phyloP scores from a whole-genome alignment of 179 eudicot species.

The Gypsophila paniculata region DNA sequence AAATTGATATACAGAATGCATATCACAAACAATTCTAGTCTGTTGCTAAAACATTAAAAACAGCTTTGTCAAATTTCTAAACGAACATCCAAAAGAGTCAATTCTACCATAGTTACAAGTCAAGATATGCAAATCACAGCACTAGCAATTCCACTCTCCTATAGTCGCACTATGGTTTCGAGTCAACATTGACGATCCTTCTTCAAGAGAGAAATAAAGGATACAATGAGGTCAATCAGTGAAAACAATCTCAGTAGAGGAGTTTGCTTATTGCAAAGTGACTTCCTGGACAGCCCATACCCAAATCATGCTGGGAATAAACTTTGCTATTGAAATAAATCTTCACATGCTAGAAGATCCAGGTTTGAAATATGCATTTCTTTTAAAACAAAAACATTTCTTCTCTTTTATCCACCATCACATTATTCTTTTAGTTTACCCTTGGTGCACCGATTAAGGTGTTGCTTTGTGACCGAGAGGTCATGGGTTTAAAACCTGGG shows the following conservation, averaged over 20 bases:
- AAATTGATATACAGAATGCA: not conserved
- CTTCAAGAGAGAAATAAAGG: not conserved
- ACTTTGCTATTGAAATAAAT: not conserved
- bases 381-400: not conserved
- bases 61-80: not conserved
- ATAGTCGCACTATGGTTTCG: not conserved
- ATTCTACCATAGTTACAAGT: not conserved
- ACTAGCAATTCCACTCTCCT: not conserved
- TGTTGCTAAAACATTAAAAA: too few relatives aligned
- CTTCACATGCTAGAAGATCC: not conserved
- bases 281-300: not conserved
- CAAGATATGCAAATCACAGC: not conserved
- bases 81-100: not conserved
- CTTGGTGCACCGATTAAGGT: too few relatives aligned
- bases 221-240: not conserved
- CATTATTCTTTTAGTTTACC: too few relatives aligned
- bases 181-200: not conserved
- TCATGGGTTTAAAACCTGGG: too few relatives aligned
- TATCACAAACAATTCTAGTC: not conserved
- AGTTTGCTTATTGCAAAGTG: not conserved
- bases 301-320: not conserved
- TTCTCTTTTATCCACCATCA: too few relatives aligned
- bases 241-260: not conserved
- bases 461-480: too few relatives aligned
- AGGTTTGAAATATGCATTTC: not conserved